phyloP scores from a whole-genome alignment of 2,329 filamentous ascomycete species.

The Capronia americana region DNA sequence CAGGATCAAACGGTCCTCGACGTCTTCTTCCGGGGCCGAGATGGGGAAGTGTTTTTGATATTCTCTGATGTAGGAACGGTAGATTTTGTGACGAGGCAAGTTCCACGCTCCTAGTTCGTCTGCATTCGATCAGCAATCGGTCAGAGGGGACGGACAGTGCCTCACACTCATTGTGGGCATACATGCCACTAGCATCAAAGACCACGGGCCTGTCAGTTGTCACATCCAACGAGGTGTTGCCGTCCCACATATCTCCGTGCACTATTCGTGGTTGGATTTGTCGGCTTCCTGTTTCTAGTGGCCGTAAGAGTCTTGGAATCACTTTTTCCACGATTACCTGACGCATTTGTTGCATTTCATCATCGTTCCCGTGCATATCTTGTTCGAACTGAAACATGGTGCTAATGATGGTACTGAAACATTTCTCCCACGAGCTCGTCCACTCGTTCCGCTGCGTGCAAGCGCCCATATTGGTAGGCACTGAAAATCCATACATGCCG shows the following conservation, averaged over 20 bases:
- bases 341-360: too few species aligned
- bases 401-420: too few species aligned
- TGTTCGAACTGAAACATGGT: too few species aligned
- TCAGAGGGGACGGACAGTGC: not conserved
- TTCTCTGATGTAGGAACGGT: not conserved
- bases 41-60: not conserved
- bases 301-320: too few species aligned
- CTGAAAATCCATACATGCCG: too few species aligned
- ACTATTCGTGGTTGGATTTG: too few species aligned
- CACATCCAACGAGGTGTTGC: not conserved
- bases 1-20: not conserved
- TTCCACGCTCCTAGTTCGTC: not conserved
- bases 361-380: too few species aligned
- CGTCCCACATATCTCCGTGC: not conserved
- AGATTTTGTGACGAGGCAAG: not conserved
- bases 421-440: too few species aligned
- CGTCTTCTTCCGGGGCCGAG: constrained; percentile 1
- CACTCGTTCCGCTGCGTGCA: too few species aligned
- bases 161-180: not conserved
- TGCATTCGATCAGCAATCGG: not conserved
- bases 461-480: too few species aligned
- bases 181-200: not conserved
- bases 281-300: too few species aligned
- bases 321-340: too few species aligned
- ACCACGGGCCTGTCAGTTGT: not conserved